Percentiles rank a stretch among this genome's conserved stretches.
Evolutionary conservation across 192 early-diverging fungal genomes (phyloP).

Genomic region (Spinellus fusiger): DNA sequence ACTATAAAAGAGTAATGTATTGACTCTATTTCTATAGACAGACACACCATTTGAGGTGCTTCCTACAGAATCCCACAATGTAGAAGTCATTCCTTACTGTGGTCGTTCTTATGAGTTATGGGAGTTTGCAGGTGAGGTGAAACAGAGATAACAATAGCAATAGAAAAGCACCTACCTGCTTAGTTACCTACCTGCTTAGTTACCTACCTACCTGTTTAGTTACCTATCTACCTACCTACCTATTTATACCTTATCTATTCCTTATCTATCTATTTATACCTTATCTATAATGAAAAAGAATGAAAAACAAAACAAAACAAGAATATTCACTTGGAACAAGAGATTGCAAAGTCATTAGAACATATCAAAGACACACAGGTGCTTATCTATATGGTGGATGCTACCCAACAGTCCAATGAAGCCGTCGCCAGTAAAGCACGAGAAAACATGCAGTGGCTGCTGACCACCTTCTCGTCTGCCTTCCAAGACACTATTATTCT

Average conservation of each 20-base stretch:
- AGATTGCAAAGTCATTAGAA: constrained; percentile 6
- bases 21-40: constrained; percentile 14
- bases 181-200: too few species aligned
- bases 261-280: neutral
- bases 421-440: constrained; percentile 9
- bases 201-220: too few species aligned
- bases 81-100: constrained; percentile 19
- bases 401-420: constrained; percentile 1
- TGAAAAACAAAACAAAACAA: too few species aligned
- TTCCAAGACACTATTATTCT: constrained; percentile 20
- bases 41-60: constrained; percentile 26
- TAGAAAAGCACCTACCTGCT: neutral
- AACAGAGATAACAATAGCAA: neutral
- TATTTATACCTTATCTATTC: neutral
- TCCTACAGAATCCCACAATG: constrained; percentile 20
- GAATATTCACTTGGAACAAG: neutral
- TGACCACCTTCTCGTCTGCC: constrained; percentile 6
- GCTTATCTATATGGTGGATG: constrained; percentile 26
- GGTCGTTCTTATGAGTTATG: constrained; percentile 15
- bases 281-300: too few species aligned
- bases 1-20: neutral
- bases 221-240: too few species aligned
- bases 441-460: constrained; percentile 23
- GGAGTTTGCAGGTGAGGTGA: constrained; percentile 27
- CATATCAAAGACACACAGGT: constrained; percentile 20